Evolutionary conservation across 495 filamentous ascomycete genomes (phyloP).

Genomic region (Talaromyces proteolyticus): DNA sequence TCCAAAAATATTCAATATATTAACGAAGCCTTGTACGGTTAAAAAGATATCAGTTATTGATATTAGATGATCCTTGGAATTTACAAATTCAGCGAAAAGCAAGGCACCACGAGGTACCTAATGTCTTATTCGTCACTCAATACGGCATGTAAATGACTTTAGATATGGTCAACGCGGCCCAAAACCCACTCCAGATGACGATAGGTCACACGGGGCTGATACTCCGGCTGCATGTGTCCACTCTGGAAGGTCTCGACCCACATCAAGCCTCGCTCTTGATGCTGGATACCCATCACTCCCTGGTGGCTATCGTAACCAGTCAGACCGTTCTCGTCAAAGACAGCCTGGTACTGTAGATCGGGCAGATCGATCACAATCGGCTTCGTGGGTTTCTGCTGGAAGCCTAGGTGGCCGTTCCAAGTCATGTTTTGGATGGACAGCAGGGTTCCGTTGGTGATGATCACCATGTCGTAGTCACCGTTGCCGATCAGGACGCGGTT

Average conservation of each 20-base stretch:
- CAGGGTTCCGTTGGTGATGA: conserved; percentile 55
- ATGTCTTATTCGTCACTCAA: no score
- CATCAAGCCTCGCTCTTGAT: conserved; percentile 68
- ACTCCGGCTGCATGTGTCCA: conserved; percentile 65
- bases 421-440: conserved; percentile 65
- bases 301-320: conserved; percentile 23
- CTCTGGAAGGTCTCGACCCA: conserved; percentile 53
- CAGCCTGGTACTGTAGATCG: conserved; percentile 25
- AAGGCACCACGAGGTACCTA: no score
- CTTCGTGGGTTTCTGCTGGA: conserved; percentile 34
- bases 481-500: conserved; percentile 55
- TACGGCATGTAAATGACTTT: no score
- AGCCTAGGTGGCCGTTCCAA: conserved; percentile 58
- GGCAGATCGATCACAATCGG: conserved; percentile 31
- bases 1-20: no score
- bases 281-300: conserved; percentile 58
- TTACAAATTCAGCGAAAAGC: no score
- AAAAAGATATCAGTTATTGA: no score
- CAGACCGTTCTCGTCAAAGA: conserved; percentile 24
- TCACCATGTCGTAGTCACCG: conserved; percentile 55
- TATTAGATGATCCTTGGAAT: no score
- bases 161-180: conserved; percentile 45
- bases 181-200: conserved; percentile 66
- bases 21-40: no score
- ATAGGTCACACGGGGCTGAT: conserved; percentile 58